Evolutionary conservation across 352 stramenopile species (phyloP).

Genomic region (Phytopythium chamaehyphon): DNA sequence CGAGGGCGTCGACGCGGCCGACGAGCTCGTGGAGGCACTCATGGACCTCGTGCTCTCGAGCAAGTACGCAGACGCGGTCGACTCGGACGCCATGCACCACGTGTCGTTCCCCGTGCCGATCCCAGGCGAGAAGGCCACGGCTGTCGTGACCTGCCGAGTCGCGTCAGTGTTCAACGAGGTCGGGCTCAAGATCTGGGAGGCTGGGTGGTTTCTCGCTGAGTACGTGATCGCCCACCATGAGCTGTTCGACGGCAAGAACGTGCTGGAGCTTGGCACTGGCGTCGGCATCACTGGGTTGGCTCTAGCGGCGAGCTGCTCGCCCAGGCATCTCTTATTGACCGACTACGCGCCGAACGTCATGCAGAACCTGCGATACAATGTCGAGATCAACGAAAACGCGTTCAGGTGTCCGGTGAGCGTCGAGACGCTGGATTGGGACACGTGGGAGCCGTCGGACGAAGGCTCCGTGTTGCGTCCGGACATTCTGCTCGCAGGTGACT

Average conservation of each 20-base stretch:
- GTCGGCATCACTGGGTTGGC: conserved; percentile 70
- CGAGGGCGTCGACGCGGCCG: conserved; percentile 33
- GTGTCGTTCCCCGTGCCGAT: conserved; percentile 54
- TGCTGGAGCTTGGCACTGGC: conserved; percentile 71
- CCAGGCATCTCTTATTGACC: conserved; percentile 48
- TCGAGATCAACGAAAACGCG: conserved; percentile 57
- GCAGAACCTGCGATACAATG: conserved; percentile 80
- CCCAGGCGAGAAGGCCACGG: background rate
- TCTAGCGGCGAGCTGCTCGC: conserved; percentile 33
- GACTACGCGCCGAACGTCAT: conserved; percentile 83
- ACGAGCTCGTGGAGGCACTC: conserved; percentile 47
- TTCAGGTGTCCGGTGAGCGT: conserved; percentile 51
- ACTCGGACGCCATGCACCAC: conserved; percentile 65
- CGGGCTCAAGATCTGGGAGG: conserved; percentile 81
- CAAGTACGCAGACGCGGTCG: conserved; percentile 22
- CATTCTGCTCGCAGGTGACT: conserved; percentile 71
- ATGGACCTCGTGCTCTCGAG: conserved; percentile 51
- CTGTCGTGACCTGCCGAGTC: conserved; percentile 68
- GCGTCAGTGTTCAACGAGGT: conserved; percentile 81
- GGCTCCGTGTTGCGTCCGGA: conserved; percentile 25
- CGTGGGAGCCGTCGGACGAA: conserved; percentile 37
- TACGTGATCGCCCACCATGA: conserved; percentile 52
- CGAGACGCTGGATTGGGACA: conserved; percentile 66
- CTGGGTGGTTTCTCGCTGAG: conserved; percentile 71
- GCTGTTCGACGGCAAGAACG: conserved; percentile 41